Evolutionary conservation across 2,329 filamentous ascomycete species (phyloP), one percentile per base, ranked within the genome.

Genomic region (Diaporthe citri): DNA sequence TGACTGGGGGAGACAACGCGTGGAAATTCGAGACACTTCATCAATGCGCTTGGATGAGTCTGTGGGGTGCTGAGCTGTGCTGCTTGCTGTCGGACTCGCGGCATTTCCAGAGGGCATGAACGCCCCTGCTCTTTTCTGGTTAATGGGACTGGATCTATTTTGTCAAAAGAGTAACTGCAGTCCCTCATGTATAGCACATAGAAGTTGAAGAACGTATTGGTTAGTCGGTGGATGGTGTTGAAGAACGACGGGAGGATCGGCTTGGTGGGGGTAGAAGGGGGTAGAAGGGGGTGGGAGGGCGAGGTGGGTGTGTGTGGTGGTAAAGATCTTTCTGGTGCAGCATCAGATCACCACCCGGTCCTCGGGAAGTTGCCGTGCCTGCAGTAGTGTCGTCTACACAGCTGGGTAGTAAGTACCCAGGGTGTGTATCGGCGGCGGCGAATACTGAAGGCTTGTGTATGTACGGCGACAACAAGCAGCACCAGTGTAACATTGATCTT

Each of bases 291-390:
- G n/a, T n/a, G n/a, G 20, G 2, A 3, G 41, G 60, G 60, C 48
- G 22, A 25, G 28, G 28, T 51, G 43, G 43, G 43, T 48, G 43
- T 48, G 43, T 34, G 46, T 28, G 64, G 46, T 67, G 62, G 62
- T 69, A 55, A 13, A 69, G 64, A 55, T 69, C 64, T 69, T 69
- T 52, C 46, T 67, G 64, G 64, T 41, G 64, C 64, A 51, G 46
- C 59, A 52, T 34, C 34, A 64, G 57, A 43, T 72, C 57, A 56
- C 39, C 12, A 43, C 41, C 48, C 70, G 64, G 48, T 12, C 48
- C 48, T 69, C 64, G 46, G 71, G 71, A 72, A 41, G 36, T 55
- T 72, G 57, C 71, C 71, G 70, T 62, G 70, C 43, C 52, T 72
- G 70, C 56, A 62, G 56, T 69, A 69, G 64, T 69, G 64, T 41